Evolutionary conservation across 1,139 yeast species (phyloP).

Genomic region (Magnusiomyces sp.): DNA sequence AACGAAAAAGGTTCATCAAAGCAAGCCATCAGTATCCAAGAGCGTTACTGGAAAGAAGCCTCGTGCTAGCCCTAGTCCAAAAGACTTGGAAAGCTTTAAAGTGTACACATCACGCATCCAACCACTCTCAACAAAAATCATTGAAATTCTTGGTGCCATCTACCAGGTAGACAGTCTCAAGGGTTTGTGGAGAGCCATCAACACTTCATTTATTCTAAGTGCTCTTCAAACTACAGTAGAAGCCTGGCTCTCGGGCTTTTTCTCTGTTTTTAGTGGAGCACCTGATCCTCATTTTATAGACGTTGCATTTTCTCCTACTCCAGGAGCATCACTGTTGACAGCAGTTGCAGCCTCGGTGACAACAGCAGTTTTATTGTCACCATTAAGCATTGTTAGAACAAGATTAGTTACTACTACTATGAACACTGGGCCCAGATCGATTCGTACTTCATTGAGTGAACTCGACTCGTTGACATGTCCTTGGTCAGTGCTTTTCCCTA

Average conservation of each 20-base stretch:
- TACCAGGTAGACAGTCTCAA: conserved; percentile 71
- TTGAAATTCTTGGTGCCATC: conserved; percentile 63
- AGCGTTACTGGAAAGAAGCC: conserved; percentile 1
- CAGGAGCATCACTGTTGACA: conserved; percentile 55
- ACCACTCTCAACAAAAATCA: conserved; percentile 58
- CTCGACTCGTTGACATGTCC: conserved; percentile 48
- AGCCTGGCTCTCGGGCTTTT: conserved; percentile 86
- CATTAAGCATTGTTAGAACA: conserved; percentile 73
- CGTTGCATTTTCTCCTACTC: conserved; percentile 72
- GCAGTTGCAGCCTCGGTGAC: conserved; percentile 65
- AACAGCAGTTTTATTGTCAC: conserved; percentile 71
- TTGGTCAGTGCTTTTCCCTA: conserved; percentile 43
- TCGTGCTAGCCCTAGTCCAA: not conserved
- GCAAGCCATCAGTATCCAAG: not conserved
- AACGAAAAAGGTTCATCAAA: not conserved
- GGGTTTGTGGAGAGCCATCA: conserved; percentile 80
- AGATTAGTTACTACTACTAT: conserved; percentile 60
- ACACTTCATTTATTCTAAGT: conserved; percentile 72
- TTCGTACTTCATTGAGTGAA: conserved; percentile 31
- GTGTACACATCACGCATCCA: conserved; percentile 33
- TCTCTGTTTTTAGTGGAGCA: conserved; percentile 73
- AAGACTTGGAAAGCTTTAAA: conserved; percentile 1
- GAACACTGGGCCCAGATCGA: conserved; percentile 31
- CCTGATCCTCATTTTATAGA: conserved; percentile 89
- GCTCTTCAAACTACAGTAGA: conserved; percentile 72